phyloP scores from a whole-genome alignment of 345 rosid genomes.

The Salix suchowensis region DNA sequence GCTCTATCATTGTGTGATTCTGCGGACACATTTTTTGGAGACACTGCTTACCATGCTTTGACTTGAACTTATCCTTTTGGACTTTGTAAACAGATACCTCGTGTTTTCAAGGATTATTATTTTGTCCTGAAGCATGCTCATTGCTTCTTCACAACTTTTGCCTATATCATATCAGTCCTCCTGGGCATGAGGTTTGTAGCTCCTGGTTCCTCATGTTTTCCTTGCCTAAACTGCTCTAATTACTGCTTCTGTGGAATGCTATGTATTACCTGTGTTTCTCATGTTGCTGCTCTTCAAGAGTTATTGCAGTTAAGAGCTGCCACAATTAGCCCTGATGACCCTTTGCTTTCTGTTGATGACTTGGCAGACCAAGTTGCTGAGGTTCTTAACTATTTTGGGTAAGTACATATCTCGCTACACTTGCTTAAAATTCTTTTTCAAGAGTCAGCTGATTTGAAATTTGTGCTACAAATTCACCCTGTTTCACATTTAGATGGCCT shows the following conservation, averaged over 20 bases:
- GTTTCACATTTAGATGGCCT: not conserved
- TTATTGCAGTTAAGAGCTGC: constrained; percentile 95
- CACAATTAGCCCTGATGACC: constrained; percentile 46
- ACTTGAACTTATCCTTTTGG: constrained; percentile 9
- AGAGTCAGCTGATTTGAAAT: not conserved
- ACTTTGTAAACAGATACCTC: constrained; percentile 62
- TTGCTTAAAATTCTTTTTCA: constrained; percentile 1
- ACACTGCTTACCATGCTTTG: not conserved
- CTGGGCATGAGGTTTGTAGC: constrained; percentile 92
- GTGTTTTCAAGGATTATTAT: constrained; percentile 85
- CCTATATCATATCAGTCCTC: constrained; percentile 92
- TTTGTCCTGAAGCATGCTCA: constrained; percentile 84
- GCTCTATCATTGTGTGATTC: not conserved
- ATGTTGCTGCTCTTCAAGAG: constrained; percentile 50
- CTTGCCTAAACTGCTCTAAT: constrained; percentile 22
- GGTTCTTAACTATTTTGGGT: constrained; percentile 94
- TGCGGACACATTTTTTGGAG: not conserved
- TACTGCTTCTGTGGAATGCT: constrained; percentile 6
- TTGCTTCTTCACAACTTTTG: constrained; percentile 93
- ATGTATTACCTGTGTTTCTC: constrained; percentile 38
- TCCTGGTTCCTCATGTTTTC: constrained; percentile 12
- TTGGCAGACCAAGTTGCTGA: constrained; percentile 88
- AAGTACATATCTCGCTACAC: constrained; percentile 14
- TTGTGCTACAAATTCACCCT: not conserved
- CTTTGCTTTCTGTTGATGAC: constrained; percentile 77